Percentiles rank a stretch among this genome's conserved stretches.
These are phyloP conservation scores for Cymbidium sinense DNA, from an alignment of 106 monocot species.

Conservation along the genomic window DNA sequence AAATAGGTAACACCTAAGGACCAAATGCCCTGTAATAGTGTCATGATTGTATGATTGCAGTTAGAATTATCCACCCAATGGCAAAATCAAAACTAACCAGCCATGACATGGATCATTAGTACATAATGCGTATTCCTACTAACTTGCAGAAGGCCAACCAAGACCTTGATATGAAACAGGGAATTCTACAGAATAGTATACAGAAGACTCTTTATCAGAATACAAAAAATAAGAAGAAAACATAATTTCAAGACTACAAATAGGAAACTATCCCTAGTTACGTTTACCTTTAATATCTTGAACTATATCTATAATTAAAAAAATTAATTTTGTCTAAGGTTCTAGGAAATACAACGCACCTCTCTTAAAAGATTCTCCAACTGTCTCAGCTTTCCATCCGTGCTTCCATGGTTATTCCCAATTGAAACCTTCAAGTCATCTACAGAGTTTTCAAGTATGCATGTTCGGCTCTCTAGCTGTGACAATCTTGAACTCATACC, in stretches of 20 bases:
- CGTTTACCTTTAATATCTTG: not conserved
- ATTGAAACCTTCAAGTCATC: conserved; percentile 51
- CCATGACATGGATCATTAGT: not conserved
- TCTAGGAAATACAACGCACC: conserved; percentile 16
- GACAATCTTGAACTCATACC: conserved; percentile 58
- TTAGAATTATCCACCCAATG: not conserved
- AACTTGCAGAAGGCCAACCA: not conserved
- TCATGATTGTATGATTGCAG: not conserved
- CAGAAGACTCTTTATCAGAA: not conserved
- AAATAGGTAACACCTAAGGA: not conserved
- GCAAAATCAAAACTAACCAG: not conserved
- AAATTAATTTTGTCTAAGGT: not conserved
- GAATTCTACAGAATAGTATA: not conserved
- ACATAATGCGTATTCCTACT: not conserved
- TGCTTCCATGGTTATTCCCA: conserved; percentile 38
- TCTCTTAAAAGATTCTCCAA: conserved; percentile 66
- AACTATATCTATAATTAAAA: not conserved
- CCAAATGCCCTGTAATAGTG: not conserved
- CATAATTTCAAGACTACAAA: not conserved
- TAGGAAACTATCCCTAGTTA: not conserved
- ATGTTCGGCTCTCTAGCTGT: conserved; percentile 58
- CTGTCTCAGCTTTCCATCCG: conserved; percentile 64
- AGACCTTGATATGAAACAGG: not conserved
- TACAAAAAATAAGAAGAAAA: not conserved
- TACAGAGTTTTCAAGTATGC: conserved; percentile 44